These are phyloP conservation scores for Aegilops speltoides DNA, from an alignment of 176 grass and related monocot genomes.

Conservation along the genomic window DNA sequence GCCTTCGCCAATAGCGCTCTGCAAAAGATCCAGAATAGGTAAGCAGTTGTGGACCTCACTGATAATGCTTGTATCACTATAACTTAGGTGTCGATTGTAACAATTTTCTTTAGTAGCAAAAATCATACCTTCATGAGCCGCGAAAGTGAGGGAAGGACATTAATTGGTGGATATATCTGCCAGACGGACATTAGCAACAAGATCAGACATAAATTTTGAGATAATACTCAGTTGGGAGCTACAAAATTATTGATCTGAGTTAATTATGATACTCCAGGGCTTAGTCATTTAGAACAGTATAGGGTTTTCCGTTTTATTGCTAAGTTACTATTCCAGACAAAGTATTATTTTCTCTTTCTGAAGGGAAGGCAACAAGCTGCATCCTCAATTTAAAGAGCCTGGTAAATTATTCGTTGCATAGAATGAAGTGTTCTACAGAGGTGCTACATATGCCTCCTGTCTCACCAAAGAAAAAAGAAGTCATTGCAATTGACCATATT, in stretches of 20 bases:
- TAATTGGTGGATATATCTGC: conserved; percentile 84
- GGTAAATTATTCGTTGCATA: not conserved
- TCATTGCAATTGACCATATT: not conserved
- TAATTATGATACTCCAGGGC: not conserved
- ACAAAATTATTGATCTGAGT: not conserved
- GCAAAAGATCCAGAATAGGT: not conserved
- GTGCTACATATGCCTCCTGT: not conserved
- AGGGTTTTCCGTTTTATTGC: not conserved
- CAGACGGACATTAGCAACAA: not conserved
- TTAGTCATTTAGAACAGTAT: not conserved
- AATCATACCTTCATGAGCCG: conserved; percentile 64
- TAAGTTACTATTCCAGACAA: not conserved
- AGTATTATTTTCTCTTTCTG: not conserved
- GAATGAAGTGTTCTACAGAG: not conserved
- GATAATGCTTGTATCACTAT: not conserved
- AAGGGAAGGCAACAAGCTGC: not conserved
- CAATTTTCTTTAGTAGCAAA: not conserved
- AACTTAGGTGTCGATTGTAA: not conserved
- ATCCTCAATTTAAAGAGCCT: not conserved
- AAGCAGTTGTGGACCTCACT: conserved; percentile 2
- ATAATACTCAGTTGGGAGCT: not conserved
- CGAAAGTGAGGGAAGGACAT: conserved; percentile 88
- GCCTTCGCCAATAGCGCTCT: conserved; percentile 87
- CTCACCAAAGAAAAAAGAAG: not conserved
- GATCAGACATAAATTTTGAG: not conserved